phyloP scores from a whole-genome alignment of 257 asterid genomes.

The Solanum piurae region DNA sequence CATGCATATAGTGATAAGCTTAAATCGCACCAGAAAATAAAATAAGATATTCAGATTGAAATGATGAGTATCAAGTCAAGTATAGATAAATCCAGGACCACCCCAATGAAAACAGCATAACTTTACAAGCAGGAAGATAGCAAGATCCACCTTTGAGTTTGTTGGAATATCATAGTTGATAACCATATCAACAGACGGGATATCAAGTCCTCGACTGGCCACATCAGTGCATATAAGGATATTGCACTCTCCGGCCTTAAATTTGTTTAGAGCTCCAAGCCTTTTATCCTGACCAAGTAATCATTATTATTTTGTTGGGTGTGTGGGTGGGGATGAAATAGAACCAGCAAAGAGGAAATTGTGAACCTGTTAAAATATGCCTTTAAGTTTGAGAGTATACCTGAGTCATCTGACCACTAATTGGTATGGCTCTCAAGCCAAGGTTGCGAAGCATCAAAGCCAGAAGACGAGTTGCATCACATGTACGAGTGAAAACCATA shows the following conservation, averaged over 20 bases:
- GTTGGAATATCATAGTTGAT: conserved; percentile 86
- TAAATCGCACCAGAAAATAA: background rate
- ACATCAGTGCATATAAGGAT: conserved; percentile 85
- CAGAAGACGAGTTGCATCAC: conserved; percentile 69
- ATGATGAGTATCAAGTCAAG: background rate
- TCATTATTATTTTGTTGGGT: background rate
- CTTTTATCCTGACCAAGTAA: conserved; percentile 49
- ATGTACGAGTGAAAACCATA: conserved; percentile 91
- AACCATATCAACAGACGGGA: conserved; percentile 86
- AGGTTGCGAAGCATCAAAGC: conserved; percentile 72
- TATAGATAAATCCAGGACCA: background rate
- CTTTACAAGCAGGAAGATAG: background rate
- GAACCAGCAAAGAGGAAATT: background rate
- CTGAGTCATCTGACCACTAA: conserved; percentile 95
- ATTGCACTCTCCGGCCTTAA: conserved; percentile 85
- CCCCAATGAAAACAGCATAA: background rate
- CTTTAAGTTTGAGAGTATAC: conserved; percentile 20
- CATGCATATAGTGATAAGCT: background rate
- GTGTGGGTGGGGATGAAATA: background rate
- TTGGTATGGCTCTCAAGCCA: conserved; percentile 79
- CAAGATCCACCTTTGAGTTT: conserved; percentile 60
- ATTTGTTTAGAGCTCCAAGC: conserved; percentile 77
- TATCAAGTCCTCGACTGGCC: conserved; percentile 95
- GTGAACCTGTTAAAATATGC: background rate
- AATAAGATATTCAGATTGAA: background rate